These are phyloP conservation scores for Tricholoma flavovirens DNA, from an alignment of 768 basidiomycete species.

Conservation along the genomic window DNA sequence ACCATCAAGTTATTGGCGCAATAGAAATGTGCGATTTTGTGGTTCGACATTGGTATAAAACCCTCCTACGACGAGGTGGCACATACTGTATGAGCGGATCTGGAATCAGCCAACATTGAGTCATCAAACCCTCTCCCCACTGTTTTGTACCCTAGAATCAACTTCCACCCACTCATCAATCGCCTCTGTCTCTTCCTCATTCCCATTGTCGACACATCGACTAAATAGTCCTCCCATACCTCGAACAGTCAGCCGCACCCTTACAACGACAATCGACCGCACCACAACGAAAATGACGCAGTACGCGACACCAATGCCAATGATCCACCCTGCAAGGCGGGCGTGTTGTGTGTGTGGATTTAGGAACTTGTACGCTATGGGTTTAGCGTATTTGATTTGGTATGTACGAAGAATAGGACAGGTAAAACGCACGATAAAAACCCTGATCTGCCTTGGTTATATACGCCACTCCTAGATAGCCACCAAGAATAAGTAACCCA, in stretches of 20 bases:
- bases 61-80: not conserved
- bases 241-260: not conserved
- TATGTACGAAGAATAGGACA: not conserved
- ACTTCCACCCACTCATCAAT: not conserved
- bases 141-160: not conserved
- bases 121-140: not conserved
- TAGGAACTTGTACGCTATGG: not conserved
- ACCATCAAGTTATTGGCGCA: too few relatives aligned
- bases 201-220: not conserved
- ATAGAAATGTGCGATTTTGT: too few relatives aligned
- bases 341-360: not conserved
- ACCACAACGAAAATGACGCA: not conserved
- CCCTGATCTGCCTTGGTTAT: constrained; percentile 56
- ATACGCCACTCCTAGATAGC: constrained; percentile 65
- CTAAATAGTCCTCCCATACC: not conserved
- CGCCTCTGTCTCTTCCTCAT: not conserved
- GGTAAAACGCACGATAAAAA: constrained; percentile 50
- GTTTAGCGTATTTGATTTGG: not conserved
- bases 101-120: not conserved
- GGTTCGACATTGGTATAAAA: not conserved
- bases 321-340: not conserved
- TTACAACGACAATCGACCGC: not conserved
- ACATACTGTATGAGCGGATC: not conserved
- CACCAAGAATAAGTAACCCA: constrained; percentile 42
- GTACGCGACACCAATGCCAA: not conserved